A percentile compares a stretch with the other conserved stretches of the same genome.
These are phyloP conservation scores for Aspergillus ellipticus DNA, from an alignment of 495 filamentous ascomycete genomes.

Conservation along the genomic window DNA sequence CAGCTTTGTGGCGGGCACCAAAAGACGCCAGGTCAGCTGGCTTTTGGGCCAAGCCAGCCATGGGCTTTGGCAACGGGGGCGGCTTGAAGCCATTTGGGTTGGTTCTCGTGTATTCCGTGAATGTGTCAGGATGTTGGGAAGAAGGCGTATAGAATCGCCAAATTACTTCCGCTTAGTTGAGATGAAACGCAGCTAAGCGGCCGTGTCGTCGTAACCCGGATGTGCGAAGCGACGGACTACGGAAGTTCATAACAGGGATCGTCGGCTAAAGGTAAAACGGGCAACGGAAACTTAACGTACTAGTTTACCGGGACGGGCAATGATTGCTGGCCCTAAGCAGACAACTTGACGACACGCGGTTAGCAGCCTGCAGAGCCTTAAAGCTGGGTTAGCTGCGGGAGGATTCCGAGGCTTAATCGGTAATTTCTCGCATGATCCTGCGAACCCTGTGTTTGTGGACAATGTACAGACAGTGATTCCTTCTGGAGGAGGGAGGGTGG, in stretches of 20 bases:
- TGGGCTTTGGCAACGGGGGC: background rate
- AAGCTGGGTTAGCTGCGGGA: slow-evolving; percentile 6
- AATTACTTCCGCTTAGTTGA: background rate
- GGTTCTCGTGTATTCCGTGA: background rate
- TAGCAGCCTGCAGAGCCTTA: background rate
- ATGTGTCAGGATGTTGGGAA: background rate
- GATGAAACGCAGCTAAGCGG: background rate
- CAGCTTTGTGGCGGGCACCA: background rate
- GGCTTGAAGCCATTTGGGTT: background rate
- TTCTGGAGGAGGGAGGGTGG: background rate
- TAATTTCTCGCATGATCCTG: background rate
- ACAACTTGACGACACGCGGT: background rate
- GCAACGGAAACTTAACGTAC: slow-evolving; percentile 3
- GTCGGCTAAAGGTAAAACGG: background rate
- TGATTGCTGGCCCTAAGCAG: background rate
- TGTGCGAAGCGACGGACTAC: background rate
- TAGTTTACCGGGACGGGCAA: slow-evolving; percentile 2
- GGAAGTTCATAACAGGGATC: slow-evolving; percentile 4
- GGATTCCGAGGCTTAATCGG: slow-evolving; percentile 4
- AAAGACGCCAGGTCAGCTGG: background rate
- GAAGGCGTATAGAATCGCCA: background rate
- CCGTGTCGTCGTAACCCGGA: background rate
- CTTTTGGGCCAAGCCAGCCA: background rate
- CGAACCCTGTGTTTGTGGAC: background rate
- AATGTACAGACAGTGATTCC: background rate